A percentile compares a stretch with the other conserved stretches of the same genome.
Conservation (phyloP, 768 basidiomycete species). For the Trametes punicea region DNA sequence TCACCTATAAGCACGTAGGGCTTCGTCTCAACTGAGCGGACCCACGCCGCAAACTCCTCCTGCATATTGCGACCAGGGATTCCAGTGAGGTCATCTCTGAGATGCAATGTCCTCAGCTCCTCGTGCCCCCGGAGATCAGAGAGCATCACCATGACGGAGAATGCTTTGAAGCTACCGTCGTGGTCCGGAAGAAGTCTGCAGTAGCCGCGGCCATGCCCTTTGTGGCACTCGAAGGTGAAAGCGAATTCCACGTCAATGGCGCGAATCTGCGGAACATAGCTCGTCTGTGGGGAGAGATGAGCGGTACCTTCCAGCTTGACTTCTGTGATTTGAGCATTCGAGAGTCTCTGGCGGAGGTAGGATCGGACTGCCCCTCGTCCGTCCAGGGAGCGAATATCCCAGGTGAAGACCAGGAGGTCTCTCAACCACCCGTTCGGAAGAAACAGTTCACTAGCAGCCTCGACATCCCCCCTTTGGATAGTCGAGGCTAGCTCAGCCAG, state of each 20-base stretch:
- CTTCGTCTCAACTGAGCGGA: conserved; percentile 35
- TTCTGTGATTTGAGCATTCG: conserved; percentile 10
- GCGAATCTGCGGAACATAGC: background rate
- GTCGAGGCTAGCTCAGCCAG: conserved; percentile 13
- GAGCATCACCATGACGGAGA: conserved; percentile 19
- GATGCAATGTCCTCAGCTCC: conserved; percentile 21
- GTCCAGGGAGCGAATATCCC: conserved; percentile 25
- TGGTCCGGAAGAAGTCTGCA: conserved; percentile 30
- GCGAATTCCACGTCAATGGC: conserved; percentile 20
- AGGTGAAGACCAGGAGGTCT: conserved; percentile 25
- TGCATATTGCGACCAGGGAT: conserved; percentile 27
- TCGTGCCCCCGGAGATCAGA: conserved; percentile 34
- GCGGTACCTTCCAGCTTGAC: conserved; percentile 18
- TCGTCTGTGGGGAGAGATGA: conserved; percentile 8
- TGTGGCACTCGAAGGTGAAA: conserved; percentile 36
- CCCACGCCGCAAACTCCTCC: conserved; percentile 28
- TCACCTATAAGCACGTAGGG: conserved; percentile 40
- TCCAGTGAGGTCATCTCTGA: conserved; percentile 6
- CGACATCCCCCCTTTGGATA: conserved; percentile 5
- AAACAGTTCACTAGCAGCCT: conserved; percentile 12
- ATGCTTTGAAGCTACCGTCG: conserved; percentile 35
- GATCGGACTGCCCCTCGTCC: conserved; percentile 18
- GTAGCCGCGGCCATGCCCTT: conserved; percentile 34
- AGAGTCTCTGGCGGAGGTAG: conserved; percentile 13
- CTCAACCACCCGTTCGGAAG: conserved; percentile 24